Evolutionary conservation across 1,284 basidiomycete species (phyloP), one percentile per base, ranked within the genome.

Genomic region (Moesziomyces sp.): DNA sequence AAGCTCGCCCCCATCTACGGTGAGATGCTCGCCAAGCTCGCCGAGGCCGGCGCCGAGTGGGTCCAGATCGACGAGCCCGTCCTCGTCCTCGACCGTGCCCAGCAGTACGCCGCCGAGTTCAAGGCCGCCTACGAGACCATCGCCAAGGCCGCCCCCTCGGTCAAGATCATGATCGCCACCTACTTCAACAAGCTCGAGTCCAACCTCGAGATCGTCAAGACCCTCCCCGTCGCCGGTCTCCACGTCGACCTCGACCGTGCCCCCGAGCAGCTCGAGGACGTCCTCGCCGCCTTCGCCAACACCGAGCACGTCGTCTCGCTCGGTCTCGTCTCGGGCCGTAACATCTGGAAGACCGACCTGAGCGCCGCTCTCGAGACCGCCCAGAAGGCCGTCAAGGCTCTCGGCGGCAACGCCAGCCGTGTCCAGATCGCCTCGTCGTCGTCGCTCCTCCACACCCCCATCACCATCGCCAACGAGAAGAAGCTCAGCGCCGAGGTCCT

Each of bases 271-370:
- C 90, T 99, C 79, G 92, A 93, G 64, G 88, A 89, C 51, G 93
- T 94, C 71, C 76, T 97, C 70, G 88, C 88, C 55, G 94, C 94
- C 66, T 85, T 98, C 85, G 59, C 57, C 48, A 50, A 56, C 55
- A 81, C 69, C 60, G 87, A 87, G 85, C 89, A 95, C 76, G 85
- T 91, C 71, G 89, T 99, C 63, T 99, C 97, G 62, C 91, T 99
- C 75, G 97, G 97, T 87, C 86, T 99, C 73, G 93, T 99, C 75
- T 99, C 97, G 46, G 97, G 97, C 72, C 94, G 97, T 85, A 99
- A 99, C 89, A 94, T 99, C 87, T 99, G 97, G 97, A 99, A 99
- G 90, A 93, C 91, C 73, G 96, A 99, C 87, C 91, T 99, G 83
- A 87, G 88, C 78, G 91, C 90, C 54, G 91, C 93, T 65, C 89